Conservation (phyloP, 495 filamentous ascomycete species). For the Penicillium turbatum region DNA sequence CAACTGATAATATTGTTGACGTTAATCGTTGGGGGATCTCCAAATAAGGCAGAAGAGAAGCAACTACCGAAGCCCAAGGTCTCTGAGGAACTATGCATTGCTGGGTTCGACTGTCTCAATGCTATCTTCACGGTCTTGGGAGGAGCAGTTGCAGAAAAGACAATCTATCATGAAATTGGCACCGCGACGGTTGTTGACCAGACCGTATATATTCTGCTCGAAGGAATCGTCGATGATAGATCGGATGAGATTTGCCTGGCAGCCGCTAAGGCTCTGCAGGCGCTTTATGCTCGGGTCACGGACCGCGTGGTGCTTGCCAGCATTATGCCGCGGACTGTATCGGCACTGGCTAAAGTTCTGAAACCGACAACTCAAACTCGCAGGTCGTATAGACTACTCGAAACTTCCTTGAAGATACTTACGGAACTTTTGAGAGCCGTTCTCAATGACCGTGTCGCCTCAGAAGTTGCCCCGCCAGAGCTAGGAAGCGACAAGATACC, state of each 20-base stretch:
- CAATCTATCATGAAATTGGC: conserved; percentile 53
- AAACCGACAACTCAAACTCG: conserved; percentile 62
- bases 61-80: conserved; percentile 37
- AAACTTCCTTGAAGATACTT: conserved; percentile 56
- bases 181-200: conserved; percentile 72
- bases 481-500: conserved; percentile 35
- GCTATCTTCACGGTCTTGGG: conserved; percentile 46
- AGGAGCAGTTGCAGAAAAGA: conserved; percentile 45
- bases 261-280: conserved; percentile 60
- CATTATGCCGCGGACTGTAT: conserved; percentile 87
- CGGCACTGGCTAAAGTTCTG: conserved; percentile 69
- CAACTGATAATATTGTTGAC: conserved; percentile 84
- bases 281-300: conserved; percentile 56
- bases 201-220: conserved; percentile 72
- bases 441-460: conserved; percentile 53
- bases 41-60: conserved; percentile 40
- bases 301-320: conserved; percentile 70
- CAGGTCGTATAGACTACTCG: conserved; percentile 60
- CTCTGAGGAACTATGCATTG: conserved; percentile 64
- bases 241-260: conserved; percentile 62
- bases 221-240: conserved; percentile 56
- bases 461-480: conserved; percentile 14
- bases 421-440: conserved; percentile 56
- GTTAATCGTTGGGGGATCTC: conserved; percentile 70
- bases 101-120: conserved; percentile 54